These are phyloP conservation scores for Taphrina flavorubra DNA, from an alignment of 1,139 yeast species.

Conservation along the genomic window DNA sequence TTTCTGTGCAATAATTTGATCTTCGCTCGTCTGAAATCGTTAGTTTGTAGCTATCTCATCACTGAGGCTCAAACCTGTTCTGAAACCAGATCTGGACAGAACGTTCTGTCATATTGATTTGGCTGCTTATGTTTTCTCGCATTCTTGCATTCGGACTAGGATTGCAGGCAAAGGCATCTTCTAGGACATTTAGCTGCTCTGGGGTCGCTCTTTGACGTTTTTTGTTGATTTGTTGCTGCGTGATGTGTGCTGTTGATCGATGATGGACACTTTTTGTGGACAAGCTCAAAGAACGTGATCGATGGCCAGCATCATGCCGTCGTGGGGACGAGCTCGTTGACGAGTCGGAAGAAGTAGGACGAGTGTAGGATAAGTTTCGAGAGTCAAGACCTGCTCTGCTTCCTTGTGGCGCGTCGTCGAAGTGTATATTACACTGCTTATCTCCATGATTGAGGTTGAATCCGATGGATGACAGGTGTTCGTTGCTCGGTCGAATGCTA, in stretches of 20 bases:
- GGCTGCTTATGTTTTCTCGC: constrained; percentile 72
- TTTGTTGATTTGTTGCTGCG: constrained; percentile 55
- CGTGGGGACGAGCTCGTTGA: constrained; percentile 17
- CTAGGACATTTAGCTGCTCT: constrained; percentile 72
- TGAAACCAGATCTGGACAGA: constrained; percentile 97
- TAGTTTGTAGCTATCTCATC: neutral
- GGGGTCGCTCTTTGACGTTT: constrained; percentile 70
- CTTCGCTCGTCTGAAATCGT: constrained; percentile 44
- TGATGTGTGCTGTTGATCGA: constrained; percentile 47
- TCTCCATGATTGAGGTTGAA: neutral
- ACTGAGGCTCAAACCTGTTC: constrained; percentile 58
- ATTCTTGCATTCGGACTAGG: constrained; percentile 59
- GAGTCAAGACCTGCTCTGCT: no score
- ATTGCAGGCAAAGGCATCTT: constrained; percentile 71
- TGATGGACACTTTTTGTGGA: neutral
- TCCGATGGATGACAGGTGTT: neutral
- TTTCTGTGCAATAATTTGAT: constrained; percentile 44
- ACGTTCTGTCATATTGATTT: constrained; percentile 85
- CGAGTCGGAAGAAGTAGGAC: neutral
- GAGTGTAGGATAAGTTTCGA: no score
- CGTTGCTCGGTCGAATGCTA: neutral
- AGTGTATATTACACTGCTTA: neutral
- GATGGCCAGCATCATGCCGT: neutral
- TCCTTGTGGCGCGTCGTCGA: neutral
- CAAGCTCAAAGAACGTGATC: constrained; percentile 17